A percentile compares a stretch with the other conserved stretches of the same genome.
Conservation (phyloP, 345 rosid species). For the Eucalyptus decipiens region DNA sequence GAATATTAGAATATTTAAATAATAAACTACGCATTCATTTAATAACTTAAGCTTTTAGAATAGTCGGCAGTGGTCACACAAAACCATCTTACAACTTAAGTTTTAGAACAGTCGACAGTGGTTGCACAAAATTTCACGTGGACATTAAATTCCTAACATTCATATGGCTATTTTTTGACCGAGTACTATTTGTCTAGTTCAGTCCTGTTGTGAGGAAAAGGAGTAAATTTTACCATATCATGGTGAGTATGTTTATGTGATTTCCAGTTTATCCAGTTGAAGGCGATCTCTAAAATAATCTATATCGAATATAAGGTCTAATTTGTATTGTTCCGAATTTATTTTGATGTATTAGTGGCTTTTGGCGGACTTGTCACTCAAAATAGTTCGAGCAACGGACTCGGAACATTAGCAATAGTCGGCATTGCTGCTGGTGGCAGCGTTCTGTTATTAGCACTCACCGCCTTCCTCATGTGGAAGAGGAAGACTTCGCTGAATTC, state of each 20-base stretch:
- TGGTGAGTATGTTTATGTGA: background rate
- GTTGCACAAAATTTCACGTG: no score
- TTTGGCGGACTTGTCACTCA: background rate
- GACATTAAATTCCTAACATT: background rate
- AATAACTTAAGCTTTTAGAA: no score
- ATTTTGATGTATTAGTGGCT: slow-evolving; percentile 12
- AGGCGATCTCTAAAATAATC: background rate
- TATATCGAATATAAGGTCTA: background rate
- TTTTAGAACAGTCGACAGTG: no score
- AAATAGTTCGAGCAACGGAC: background rate
- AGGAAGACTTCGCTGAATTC: slow-evolving; percentile 14
- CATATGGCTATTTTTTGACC: background rate
- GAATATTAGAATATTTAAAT: no score
- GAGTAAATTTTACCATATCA: background rate
- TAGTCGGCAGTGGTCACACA: accelerated
- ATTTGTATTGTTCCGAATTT: background rate
- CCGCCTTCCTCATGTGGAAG: slow-evolving; percentile 29
- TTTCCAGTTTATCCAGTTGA: background rate
- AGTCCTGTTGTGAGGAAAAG: background rate
- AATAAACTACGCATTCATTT: no score
- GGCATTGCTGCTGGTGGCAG: slow-evolving; percentile 34
- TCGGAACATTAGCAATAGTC: slow-evolving; percentile 2
- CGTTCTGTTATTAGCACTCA: slow-evolving; percentile 24
- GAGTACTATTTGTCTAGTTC: background rate
- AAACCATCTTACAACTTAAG: no score